These are phyloP conservation scores for Penicillium hordei DNA, from an alignment of 2,329 filamentous ascomycete species.

Conservation along the genomic window DNA sequence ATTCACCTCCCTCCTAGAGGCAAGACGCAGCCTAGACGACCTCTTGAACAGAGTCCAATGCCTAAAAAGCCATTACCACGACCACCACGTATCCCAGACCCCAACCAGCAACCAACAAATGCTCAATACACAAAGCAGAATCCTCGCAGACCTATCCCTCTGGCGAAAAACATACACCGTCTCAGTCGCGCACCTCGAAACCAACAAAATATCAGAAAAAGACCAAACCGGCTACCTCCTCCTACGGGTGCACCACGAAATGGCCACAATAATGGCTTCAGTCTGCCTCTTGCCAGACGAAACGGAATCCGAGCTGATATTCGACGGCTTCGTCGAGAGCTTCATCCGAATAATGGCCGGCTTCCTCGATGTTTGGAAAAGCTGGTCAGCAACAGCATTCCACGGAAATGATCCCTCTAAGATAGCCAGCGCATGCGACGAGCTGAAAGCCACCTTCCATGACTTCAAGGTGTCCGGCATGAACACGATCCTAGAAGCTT, in stretches of 20 bases:
- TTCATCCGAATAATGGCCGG: conserved; percentile 22
- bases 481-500: background rate
- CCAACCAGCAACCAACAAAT: background rate
- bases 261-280: conserved; percentile 47
- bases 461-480: background rate
- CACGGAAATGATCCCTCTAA: background rate
- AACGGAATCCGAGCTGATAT: conserved; percentile 28
- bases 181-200: conserved; percentile 4
- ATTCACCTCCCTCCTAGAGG: conserved; percentile 18
- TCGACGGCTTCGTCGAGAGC: conserved; percentile 23
- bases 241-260: conserved; percentile 42
- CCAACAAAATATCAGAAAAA: background rate
- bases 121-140: conserved; percentile 3
- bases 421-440: background rate
- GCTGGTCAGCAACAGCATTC: conserved; percentile 3
- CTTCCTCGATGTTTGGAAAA: conserved; percentile 15
- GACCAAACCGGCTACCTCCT: conserved; percentile 30
- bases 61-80: conserved; percentile 12
- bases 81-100: background rate
- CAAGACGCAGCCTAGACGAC: conserved; percentile 24
- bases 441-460: conserved; percentile 1
- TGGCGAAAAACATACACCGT: conserved; percentile 27
- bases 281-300: conserved; percentile 16
- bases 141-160: conserved; percentile 14
- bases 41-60: conserved; percentile 20